phyloP scores from a whole-genome alignment of 495 filamentous ascomycete species.

The Glarea lozoyensis region DNA sequence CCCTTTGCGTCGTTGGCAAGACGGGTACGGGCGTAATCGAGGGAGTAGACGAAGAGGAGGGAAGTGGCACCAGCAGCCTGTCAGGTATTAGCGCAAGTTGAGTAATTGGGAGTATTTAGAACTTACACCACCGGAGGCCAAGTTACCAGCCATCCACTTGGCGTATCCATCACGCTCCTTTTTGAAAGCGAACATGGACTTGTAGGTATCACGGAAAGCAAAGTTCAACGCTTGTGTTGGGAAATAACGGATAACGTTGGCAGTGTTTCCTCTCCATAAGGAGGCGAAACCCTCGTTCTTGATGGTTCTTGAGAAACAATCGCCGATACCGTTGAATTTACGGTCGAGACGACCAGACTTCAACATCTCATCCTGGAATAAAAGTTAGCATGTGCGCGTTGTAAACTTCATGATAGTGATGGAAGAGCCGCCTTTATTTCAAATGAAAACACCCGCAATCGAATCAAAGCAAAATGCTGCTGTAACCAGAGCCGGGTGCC shows the following conservation, averaged over 20 bases:
- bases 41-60: conserved; percentile 99
- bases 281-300: conserved; percentile 75
- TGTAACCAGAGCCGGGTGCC: too few species aligned
- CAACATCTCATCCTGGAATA: conserved; percentile 93
- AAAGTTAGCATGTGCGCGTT: conserved; percentile 16
- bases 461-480: too few species aligned
- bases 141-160: conserved; percentile 99
- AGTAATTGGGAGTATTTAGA: conserved; percentile 1
- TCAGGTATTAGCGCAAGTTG: conserved; percentile 22
- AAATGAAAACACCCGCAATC: too few species aligned
- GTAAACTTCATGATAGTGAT: too few species aligned
- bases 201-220: conserved; percentile 99
- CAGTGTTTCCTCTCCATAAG: conserved; percentile 98
- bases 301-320: conserved; percentile 90
- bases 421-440: too few species aligned
- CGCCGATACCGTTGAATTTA: conserved; percentile 87
- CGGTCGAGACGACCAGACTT: conserved; percentile 96
- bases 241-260: conserved; percentile 99
- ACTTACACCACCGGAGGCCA: conserved; percentile 99
- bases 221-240: conserved; percentile 99
- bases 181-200: conserved; percentile 99
- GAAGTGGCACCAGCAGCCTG: conserved; percentile 98
- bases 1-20: conserved; percentile 99
- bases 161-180: conserved; percentile 96
- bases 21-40: conserved; percentile 99